phyloP scores from a whole-genome alignment of 179 eudicot species.

The Sideroxylon spinosum region DNA sequence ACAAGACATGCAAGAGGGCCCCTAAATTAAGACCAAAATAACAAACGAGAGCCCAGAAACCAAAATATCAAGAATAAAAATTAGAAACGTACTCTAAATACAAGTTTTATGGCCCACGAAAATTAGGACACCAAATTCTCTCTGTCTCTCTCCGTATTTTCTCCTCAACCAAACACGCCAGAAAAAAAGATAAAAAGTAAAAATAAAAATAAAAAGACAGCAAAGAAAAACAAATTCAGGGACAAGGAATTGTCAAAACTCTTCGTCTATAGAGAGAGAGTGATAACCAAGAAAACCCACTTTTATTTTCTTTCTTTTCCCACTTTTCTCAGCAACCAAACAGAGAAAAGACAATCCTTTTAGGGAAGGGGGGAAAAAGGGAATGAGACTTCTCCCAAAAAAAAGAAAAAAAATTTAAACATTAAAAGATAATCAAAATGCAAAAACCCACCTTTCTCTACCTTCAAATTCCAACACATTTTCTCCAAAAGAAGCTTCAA shows the following conservation, averaged over 20 bases:
- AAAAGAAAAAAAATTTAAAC: not conserved
- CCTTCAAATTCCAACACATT: constrained; percentile 31
- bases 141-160: not conserved
- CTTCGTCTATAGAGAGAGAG: not conserved
- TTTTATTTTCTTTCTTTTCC: not conserved
- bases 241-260: not conserved
- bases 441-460: constrained; percentile 29
- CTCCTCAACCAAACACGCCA: not conserved
- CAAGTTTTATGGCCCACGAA: not conserved
- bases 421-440: not conserved
- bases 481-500: constrained; percentile 29
- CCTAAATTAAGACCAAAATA: not conserved
- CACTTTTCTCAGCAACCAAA: not conserved
- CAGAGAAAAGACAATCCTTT: not conserved
- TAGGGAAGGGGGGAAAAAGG: not conserved
- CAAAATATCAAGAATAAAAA: not conserved
- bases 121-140: not conserved
- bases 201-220: not conserved
- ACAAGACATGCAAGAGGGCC: not conserved
- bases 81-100: not conserved
- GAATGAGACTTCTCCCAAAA: not conserved
- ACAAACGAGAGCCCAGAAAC: too few relatives aligned
- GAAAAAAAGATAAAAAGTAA: too few relatives aligned
- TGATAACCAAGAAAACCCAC: not conserved
- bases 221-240: not conserved